Conservation (phyloP, 2,329 filamentous ascomycete species). For the Colletotrichum eremochloae region DNA sequence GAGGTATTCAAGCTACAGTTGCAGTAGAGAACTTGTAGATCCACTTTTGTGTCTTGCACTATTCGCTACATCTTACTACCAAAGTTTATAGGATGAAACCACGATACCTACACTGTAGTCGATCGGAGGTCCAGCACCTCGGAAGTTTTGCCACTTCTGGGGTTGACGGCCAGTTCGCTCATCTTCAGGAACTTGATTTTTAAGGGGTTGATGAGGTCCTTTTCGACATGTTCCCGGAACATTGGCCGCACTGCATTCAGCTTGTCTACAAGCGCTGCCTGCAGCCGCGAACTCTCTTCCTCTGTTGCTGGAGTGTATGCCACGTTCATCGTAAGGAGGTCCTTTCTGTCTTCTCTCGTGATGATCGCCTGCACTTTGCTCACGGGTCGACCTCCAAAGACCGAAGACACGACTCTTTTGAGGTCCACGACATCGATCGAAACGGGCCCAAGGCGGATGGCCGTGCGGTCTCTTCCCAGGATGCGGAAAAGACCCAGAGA, state of each 20-base stretch:
- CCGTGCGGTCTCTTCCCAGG: constrained; percentile 36
- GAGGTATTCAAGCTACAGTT: too few species aligned
- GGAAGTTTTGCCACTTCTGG: constrained; percentile 30
- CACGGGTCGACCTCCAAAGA: constrained; percentile 17
- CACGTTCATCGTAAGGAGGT: constrained; percentile 29
- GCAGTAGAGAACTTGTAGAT: too few species aligned
- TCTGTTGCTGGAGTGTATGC: constrained; percentile 11
- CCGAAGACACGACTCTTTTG: constrained; percentile 24
- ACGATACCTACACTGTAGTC: constrained; percentile 12
- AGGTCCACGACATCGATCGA: constrained; percentile 36
- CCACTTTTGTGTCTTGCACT: too few species aligned
- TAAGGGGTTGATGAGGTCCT: constrained; percentile 31
- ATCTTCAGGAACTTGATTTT: constrained; percentile 21
- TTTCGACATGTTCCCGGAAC: constrained; percentile 36
- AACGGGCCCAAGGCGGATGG: constrained; percentile 36
- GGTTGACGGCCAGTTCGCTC: constrained; percentile 33
- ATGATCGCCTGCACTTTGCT: constrained; percentile 31
- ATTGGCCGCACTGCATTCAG: constrained; percentile 30
- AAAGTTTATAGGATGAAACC: too few species aligned
- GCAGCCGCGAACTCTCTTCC: constrained; percentile 23
- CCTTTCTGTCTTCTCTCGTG: constrained; percentile 26
- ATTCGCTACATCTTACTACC: too few species aligned
- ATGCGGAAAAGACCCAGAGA: constrained; percentile 35
- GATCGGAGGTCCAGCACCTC: constrained; percentile 35
- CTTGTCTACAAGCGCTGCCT: constrained; percentile 13